Evolutionary conservation across 768 basidiomycete species (phyloP), one percentile per base, ranked within the genome.

Genomic region (Lepiota venenata): DNA sequence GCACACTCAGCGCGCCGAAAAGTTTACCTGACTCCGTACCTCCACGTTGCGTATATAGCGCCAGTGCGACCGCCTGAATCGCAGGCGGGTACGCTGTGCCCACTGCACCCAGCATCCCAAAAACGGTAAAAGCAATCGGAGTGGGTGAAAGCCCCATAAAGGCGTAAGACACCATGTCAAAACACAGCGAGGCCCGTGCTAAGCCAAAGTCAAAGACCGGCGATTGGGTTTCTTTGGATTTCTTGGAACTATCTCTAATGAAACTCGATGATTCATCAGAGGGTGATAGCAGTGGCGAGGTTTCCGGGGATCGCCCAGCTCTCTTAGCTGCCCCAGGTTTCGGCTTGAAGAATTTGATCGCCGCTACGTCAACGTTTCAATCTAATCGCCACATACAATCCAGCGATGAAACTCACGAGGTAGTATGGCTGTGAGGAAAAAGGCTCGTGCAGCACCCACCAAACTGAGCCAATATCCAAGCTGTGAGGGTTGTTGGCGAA

Each of bases 1-100:
- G 59, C 22, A 94, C 88, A 52, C 85, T 83, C 55, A 94, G 60
- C 3, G 84, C 91, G 10, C 91, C 93, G 63, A 93, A 94, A 15
- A 97, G 73, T 60, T 74, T 77, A 2, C 92, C 93, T 10, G 77
- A 72, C 62, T 93, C 88, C 11, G 74, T 74, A 91, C 83, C 80
- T 1, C 79, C 79, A 16, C 73, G 71, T n/a, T 69, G 69, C 25
- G 70, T 70, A 57, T 85, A 89, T 43, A 90, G 64, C 20, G 86
- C 80, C 40, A 95, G 70, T 3, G 91, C 84, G 32, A 92, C 77
- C 20, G 86, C 86, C 52, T 90, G 85, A 7, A 79, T 56, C 1
- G 88, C 83, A 9, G 93, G 91, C 18, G 63, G 65, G 54, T 86
- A 81, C 1, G 87, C 90, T 0, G 74, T 64, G 0, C 83, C 83